Evolutionary conservation across 73 alveolate genomes (phyloP), one percentile per base, ranked within the genome.

Genomic region (Chromera velia): DNA sequence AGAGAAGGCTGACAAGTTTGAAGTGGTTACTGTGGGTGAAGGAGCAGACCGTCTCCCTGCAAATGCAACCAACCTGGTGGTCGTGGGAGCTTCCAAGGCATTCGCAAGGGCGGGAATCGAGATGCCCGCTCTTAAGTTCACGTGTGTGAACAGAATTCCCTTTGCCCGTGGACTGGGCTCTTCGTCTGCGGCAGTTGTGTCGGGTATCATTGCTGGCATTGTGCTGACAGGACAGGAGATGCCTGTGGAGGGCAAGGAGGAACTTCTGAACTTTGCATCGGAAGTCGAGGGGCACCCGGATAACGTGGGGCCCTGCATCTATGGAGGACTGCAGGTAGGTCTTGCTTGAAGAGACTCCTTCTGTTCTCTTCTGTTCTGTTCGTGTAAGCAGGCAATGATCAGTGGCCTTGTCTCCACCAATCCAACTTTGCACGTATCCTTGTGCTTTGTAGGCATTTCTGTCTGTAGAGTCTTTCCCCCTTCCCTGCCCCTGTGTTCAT

Each of bases 161-260:
- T 75, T 75, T 28, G 82, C 82, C 49, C 62, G 65, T 17, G 82
- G 82, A 32, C 64, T 75, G 82, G 82, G 82, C 32, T 63, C 75
- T 28, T 63, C 75, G 34, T 75, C 82, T 0, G 82, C 82, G 6
- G 82, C 72, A 32, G 24, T 55, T 29, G 70, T 55, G 32, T 17
- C 32, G 7, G 70, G 70, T 29, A 1, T 55, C 7, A 17, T 55
- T 6, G 70, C 70, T 1, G 70, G 70, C 30, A 24, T 55, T 24
- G 70, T 55, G 32, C 70, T 55, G 27, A n/a, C 70, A 4, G 70
- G 70, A 24, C 27, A 55, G 9, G 70, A 55, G 70, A 24, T 55
- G 32, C 27, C 27, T 24, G 70, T 55, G 70, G 32, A n/a, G 32
- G 30, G 32, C 32, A 9, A 17, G 27, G 70, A 55, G 70, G 70